Conservation (phyloP, 352 stramenopile genomes). For the Bremia lactucae region DNA sequence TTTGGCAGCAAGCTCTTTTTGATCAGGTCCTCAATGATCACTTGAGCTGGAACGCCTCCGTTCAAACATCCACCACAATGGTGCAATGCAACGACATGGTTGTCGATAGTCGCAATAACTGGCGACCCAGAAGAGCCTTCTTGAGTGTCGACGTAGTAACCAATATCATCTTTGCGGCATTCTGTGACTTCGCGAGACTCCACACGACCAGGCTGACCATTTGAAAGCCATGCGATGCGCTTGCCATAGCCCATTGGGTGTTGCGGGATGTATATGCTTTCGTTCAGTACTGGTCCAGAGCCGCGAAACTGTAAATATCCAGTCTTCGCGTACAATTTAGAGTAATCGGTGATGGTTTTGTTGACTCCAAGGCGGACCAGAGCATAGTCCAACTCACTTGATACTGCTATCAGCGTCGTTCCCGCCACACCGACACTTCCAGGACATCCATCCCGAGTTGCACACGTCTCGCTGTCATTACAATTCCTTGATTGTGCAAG, state of each 20-base stretch:
- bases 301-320: conserved; percentile 45
- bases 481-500: conserved; percentile 30
- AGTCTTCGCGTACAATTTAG: conserved; percentile 29
- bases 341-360: conserved; percentile 25
- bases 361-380: conserved; percentile 41
- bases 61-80: conserved; percentile 73
- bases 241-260: conserved; percentile 59
- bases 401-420: conserved; percentile 28
- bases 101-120: conserved; percentile 43
- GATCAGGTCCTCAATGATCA: conserved; percentile 34
- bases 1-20: conserved; percentile 27
- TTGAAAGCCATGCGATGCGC: conserved; percentile 47
- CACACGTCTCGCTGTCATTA: conserved; percentile 21
- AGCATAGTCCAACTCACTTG: conserved; percentile 39
- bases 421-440: conserved; percentile 23
- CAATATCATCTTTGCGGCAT: conserved; percentile 44
- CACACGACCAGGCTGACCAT: conserved; percentile 27
- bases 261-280: conserved; percentile 49
- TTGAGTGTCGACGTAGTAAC: conserved; percentile 59
- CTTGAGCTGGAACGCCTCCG: conserved; percentile 30
- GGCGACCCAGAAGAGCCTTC: conserved; percentile 64
- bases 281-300: conserved; percentile 23
- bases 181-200: conserved; percentile 28
- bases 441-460: conserved; percentile 18
- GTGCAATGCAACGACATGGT: conserved; percentile 54